Evolutionary conservation across 495 filamentous ascomycete genomes (phyloP).

Genomic region (Venustampulla echinocandica): DNA sequence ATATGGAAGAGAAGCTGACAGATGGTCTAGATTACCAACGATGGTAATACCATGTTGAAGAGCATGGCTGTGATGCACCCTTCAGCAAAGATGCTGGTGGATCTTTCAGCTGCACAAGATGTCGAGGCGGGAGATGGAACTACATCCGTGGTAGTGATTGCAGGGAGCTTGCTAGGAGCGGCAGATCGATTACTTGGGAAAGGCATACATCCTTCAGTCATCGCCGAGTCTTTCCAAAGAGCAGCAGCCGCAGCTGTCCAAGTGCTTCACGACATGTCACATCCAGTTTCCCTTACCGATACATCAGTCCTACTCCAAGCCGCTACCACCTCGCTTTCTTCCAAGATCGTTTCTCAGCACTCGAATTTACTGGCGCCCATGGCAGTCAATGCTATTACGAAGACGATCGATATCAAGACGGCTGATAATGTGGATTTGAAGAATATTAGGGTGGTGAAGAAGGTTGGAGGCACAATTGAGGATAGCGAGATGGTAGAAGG

Average conservation of each 20-base stretch:
- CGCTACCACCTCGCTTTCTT: constrained; percentile 93
- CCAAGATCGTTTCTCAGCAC: constrained; percentile 97
- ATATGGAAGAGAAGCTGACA: no score
- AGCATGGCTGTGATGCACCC: constrained; percentile 99
- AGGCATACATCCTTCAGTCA: constrained; percentile 95
- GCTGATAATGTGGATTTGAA: constrained; percentile 94
- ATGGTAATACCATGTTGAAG: constrained; percentile 96
- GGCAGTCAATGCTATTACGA: constrained; percentile 91
- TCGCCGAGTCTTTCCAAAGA: constrained; percentile 95
- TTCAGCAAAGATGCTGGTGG: constrained; percentile 96
- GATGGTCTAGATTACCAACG: constrained; percentile 70
- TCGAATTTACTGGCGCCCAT: constrained; percentile 87
- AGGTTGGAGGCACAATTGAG: constrained; percentile 95
- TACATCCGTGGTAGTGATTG: constrained; percentile 96
- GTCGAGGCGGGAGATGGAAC: constrained; percentile 98
- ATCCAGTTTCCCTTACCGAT: constrained; percentile 83
- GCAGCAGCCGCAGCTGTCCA: constrained; percentile 81
- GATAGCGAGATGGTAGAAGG: constrained; percentile 97
- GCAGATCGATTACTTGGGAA: constrained; percentile 84
- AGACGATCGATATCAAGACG: constrained; percentile 88
- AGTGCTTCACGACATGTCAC: constrained; percentile 90
- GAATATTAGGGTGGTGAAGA: constrained; percentile 95
- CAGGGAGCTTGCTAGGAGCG: constrained; percentile 85
- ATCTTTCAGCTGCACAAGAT: constrained; percentile 93
- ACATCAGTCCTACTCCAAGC: constrained; percentile 87